These are phyloP conservation scores for Verticillium albo-atrum DNA, from an alignment of 2,329 filamentous ascomycete genomes.

Conservation along the genomic window DNA sequence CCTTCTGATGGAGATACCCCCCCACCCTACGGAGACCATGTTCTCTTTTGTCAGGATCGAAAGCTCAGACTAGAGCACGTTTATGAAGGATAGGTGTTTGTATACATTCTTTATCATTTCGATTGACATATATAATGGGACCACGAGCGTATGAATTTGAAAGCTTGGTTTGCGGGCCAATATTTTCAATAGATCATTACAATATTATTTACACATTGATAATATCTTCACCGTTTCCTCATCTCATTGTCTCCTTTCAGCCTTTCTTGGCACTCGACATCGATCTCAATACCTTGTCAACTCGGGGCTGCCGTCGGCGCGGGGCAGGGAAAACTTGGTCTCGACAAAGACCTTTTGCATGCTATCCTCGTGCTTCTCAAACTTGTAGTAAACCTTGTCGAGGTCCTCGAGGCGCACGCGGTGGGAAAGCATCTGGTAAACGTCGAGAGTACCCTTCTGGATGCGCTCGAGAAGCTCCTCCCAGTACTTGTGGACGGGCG, in stretches of 20 bases:
- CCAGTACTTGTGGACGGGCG: constrained; percentile 82
- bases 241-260: background rate
- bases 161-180: background rate
- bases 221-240: background rate
- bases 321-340: constrained; percentile 51
- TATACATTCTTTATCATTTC: background rate
- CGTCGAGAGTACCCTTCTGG: constrained; percentile 64
- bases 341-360: constrained; percentile 79
- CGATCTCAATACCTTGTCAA: constrained; percentile 34
- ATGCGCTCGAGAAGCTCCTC: constrained; percentile 67
- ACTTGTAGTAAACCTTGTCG: constrained; percentile 60
- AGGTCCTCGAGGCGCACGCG: constrained; percentile 71
- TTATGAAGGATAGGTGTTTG: background rate
- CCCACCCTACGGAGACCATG: background rate
- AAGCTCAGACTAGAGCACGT: background rate
- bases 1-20: background rate
- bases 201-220: background rate
- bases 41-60: background rate
- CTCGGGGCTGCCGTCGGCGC: constrained; percentile 35
- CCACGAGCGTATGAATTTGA: background rate
- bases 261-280: background rate
- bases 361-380: constrained; percentile 56
- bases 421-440: constrained; percentile 76
- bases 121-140: background rate
- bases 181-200: background rate